phyloP scores from a whole-genome alignment of 768 basidiomycete species.

The Coprinopsis marcescibilis region DNA sequence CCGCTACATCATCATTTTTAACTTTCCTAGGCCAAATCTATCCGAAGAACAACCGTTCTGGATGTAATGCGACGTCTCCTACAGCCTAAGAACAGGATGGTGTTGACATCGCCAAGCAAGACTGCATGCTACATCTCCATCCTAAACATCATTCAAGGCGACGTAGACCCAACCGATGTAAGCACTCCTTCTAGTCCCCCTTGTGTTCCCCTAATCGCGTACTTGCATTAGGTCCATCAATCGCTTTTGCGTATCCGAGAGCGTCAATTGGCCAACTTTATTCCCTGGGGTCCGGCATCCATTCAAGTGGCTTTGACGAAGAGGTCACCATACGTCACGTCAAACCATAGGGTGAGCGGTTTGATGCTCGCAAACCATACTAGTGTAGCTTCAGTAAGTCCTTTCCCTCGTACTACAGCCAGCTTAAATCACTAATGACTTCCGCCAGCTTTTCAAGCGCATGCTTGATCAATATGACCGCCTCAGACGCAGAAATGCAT shows the following conservation, averaged over 20 bases:
- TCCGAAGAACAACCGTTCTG: conserved; percentile 92
- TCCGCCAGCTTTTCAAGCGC: conserved; percentile 79
- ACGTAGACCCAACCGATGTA: conserved; percentile 97
- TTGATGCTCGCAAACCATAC: conserved; percentile 99
- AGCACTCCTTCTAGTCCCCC: conserved; percentile 18
- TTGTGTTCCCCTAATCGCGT: conserved; percentile 2
- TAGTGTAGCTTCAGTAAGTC: conserved; percentile 87
- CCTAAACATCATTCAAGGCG: conserved; percentile 97
- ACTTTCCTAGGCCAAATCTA: conserved; percentile 74
- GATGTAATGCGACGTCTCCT: conserved; percentile 98
- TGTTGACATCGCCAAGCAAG: conserved; percentile 87
- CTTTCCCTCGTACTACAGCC: neutral
- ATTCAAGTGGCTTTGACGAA: conserved; percentile 96
- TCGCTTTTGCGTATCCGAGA: conserved; percentile 94
- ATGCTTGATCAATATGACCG: conserved; percentile 95
- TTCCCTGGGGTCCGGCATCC: conserved; percentile 98
- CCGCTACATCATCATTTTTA: neutral
- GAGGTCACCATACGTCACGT: conserved; percentile 80
- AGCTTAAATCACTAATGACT: conserved; percentile 1
- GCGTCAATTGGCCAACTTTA: conserved; percentile 93
- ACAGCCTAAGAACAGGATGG: conserved; percentile 98
- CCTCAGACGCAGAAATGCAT: conserved; percentile 83
- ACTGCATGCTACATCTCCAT: conserved; percentile 96
- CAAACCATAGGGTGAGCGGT: conserved; percentile 92
- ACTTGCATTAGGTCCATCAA: conserved; percentile 78